phyloP scores from a whole-genome alignment of 441 rosid genomes.

The Francoa sonchifolia region DNA sequence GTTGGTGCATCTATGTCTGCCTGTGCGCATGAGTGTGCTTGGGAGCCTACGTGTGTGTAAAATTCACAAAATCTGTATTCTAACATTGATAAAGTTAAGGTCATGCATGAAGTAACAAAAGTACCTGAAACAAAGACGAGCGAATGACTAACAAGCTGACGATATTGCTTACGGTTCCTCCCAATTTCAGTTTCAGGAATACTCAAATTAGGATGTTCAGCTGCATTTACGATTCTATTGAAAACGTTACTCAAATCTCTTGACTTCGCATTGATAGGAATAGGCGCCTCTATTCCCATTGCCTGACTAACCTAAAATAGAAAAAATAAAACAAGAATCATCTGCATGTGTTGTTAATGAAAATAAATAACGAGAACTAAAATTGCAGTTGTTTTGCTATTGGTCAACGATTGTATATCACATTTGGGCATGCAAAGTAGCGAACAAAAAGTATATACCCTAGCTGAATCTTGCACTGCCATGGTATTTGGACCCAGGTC shows the following conservation, averaged over 20 bases:
- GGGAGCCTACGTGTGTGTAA: background rate
- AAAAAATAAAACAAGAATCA: background rate
- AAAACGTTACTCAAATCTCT: conserved; percentile 37
- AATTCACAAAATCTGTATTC: background rate
- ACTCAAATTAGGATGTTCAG: conserved; percentile 58
- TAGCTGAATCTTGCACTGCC: conserved; percentile 50
- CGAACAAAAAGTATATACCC: conserved; percentile 24
- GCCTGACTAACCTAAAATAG: conserved; percentile 43
- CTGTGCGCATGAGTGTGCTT: background rate
- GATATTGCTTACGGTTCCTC: conserved; percentile 45
- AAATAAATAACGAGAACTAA: background rate
- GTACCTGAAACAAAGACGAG: conserved; percentile 59
- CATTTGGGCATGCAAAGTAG: too few relatives aligned
- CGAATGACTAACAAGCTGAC: conserved; percentile 42
- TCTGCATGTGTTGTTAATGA: conserved; percentile 3
- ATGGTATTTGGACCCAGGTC: conserved; percentile 51
- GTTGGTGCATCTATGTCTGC: too few relatives aligned
- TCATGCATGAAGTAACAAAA: background rate
- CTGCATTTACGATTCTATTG: conserved; percentile 37
- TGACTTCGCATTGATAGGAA: conserved; percentile 39
- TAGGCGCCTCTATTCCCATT: conserved; percentile 53
- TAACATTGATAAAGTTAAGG: background rate
- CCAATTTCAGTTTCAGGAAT: conserved; percentile 66
- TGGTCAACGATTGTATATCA: background rate
- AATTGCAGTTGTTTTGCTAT: background rate